Evolutionary conservation across 805 yeast species (phyloP), one percentile per base, ranked within the genome.

Genomic region (Lipomyces orientalis): DNA sequence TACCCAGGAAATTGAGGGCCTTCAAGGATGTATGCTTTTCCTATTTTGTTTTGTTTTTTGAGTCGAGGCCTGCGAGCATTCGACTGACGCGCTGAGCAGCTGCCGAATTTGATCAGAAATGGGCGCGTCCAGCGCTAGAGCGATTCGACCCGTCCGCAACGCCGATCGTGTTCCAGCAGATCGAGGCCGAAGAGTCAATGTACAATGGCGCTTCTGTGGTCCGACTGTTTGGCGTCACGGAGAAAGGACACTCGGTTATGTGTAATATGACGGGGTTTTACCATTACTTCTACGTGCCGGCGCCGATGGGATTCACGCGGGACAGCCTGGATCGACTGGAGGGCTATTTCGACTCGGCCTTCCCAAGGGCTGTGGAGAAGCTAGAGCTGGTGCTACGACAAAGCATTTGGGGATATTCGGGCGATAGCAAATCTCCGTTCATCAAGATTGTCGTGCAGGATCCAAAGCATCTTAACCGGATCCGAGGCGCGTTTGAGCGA

Each of bases 391-490:
- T 78, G 4, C 78, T 84, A 75, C 92, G 91, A 73, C 97, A 94
- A 76, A 89, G 96, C 10, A 88, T 95, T 66, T 94, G 98, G 98
- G 98, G 98, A 9, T 95, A 85, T 76, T 88, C 88, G 65, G 95
- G 96, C 68, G 91, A 89, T 73, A 81, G 84, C 10, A 88, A 88
- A 74, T 82, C 89, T 2, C 93, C 97, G 2, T 95, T 93, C 74
- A 84, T 95, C 77, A 91, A 90, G 77, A 82, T 95, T 19, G 83
- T 83, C 54, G 88, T 88, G 16, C 84, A 84, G 9, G 89, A 90
- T 73, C 89, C 94, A 34, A 85, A 83, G 71, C 83, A 84, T 67
- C 85, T 93, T 31, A 84, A 90, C 63, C 87, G 86, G 71, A 74
- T 95, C 34, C 85, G 99, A 74, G 78, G 89, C 0, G 91, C 87